Base-by-base conservation (phyloP, 2,329 filamentous ascomycete genomes). In the Venturia oleaginea region DNA sequence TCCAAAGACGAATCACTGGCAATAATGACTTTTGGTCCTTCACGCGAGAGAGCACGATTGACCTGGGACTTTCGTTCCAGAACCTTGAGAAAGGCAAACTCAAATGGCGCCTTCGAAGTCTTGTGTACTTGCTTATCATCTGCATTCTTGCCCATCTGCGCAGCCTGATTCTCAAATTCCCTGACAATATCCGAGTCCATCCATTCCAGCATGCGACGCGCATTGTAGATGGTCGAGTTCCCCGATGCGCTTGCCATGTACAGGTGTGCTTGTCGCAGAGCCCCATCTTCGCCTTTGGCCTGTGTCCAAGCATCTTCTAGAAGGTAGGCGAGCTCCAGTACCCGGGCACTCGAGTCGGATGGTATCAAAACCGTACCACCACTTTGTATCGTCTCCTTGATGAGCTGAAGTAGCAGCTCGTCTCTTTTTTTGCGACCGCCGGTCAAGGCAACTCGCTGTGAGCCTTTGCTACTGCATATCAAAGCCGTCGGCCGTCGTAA, bases 141-240 rank as follows among this genome's bases (percentile, higher is more conserved):
- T 37, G 70, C 70, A 32, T 68, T 86, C 81, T 34, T 40, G 24
- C 34, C 42, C 7, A 60, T 30, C 48, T 27, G 22, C 30, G 40
- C 43, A n/a, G 46, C 59, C 19, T 17, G 80, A 19, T 88, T 86
- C 73, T 96, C 92, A 67, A 96, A 95, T 70, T 97, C 93, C 64
- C 92, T 87, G 51, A 96, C 89, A 66, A 99, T 95, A 65, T 87
- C 88, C 71, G 97, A 92, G 72, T 97, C 92, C 92, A 99, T 97
- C 94, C 94, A 99, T 73, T 99, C 94, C 38, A 99, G 80, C 90
- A 99, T 96, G 74, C 93, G 97, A 68, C 92, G 84, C 32, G 93
- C 90, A 69, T 97, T 91, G 62, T 91, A 84, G 82, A 97, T 90
- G 0, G 92, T 96, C 67, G 91, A 92, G 65, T 90, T 88, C 68